phyloP scores from a whole-genome alignment of 768 basidiomycete genomes.

The Tricholoma furcatifolium region DNA sequence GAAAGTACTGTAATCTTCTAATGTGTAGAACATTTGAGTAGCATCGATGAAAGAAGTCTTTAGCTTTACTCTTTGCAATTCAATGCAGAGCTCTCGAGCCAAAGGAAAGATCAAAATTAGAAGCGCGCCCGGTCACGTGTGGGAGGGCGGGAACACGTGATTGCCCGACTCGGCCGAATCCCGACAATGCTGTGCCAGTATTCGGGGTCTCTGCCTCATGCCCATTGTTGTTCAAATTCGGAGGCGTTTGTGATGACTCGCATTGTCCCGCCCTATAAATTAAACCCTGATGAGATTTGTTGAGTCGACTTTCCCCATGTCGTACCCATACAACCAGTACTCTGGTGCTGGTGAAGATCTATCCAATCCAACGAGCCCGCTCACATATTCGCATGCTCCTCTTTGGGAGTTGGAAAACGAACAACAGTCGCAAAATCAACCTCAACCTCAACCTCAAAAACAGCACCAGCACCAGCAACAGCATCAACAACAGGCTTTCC shows the following conservation, averaged over 20 bases:
- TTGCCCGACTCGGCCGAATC: constrained; percentile 9
- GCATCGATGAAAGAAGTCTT: not conserved
- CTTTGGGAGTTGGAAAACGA: constrained; percentile 43
- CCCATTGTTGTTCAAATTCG: constrained; percentile 36
- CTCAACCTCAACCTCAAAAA: constrained; percentile 26
- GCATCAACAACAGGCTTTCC: constrained; percentile 16
- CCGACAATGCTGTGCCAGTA: constrained; percentile 30
- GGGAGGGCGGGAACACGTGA: not conserved
- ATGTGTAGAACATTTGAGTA: constrained; percentile 7
- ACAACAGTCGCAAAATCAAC: constrained; percentile 20
- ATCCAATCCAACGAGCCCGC: constrained; percentile 49
- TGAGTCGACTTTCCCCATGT: constrained; percentile 38
- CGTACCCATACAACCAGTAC: constrained; percentile 46
- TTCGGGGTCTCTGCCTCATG: constrained; percentile 28
- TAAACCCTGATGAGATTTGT: constrained; percentile 17
- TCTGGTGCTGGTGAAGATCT: constrained; percentile 44
- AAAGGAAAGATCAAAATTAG: too few relatives aligned
- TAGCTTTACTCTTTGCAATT: not conserved
- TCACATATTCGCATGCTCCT: constrained; percentile 27
- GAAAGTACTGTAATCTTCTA: constrained; percentile 13
- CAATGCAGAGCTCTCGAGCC: not conserved
- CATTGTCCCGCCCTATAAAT: constrained; percentile 33
- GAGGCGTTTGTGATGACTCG: constrained; percentile 27
- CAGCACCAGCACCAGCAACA: constrained; percentile 26
- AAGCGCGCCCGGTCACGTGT: not conserved